Percentiles rank a stretch among this genome's conserved stretches.
These are phyloP conservation scores for Metschnikowia kofuensis DNA, from an alignment of 805 yeast species.

Conservation along the genomic window DNA sequence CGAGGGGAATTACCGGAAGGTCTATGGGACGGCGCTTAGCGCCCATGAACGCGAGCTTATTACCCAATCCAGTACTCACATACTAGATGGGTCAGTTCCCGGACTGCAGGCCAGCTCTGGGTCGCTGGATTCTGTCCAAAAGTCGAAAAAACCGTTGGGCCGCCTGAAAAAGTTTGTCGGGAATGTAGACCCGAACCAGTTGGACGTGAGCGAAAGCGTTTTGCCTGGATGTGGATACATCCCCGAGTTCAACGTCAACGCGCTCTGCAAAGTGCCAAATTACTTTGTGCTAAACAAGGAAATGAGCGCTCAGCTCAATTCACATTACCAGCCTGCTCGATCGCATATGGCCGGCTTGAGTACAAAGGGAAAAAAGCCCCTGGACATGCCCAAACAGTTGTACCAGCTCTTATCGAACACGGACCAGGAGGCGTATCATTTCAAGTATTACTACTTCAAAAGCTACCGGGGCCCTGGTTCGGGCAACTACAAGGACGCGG, in stretches of 20 bases:
- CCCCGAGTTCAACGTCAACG: constrained; percentile 40
- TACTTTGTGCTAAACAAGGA: constrained; percentile 35
- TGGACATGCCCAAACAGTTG: constrained; percentile 31
- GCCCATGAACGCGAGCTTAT: constrained; percentile 35
- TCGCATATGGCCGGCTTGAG: constrained; percentile 10
- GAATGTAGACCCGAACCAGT: constrained; percentile 36
- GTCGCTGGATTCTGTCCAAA: not conserved
- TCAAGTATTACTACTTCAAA: constrained; percentile 40
- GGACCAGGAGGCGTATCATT: constrained; percentile 34
- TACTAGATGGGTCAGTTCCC: not conserved
- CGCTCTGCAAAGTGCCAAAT: constrained; percentile 42
- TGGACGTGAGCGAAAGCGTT: constrained; percentile 39
- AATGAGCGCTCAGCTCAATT: constrained; percentile 21
- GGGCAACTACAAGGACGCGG: constrained; percentile 45
- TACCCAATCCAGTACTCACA: constrained; percentile 28
- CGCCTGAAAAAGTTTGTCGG: constrained; percentile 30
- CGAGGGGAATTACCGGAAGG: constrained; percentile 18
- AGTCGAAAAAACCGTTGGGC: constrained; percentile 20
- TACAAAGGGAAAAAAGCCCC: constrained; percentile 24
- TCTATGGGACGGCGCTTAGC: constrained; percentile 26
- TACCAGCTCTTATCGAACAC: constrained; percentile 34
- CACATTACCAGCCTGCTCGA: constrained; percentile 11
- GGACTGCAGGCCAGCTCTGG: not conserved
- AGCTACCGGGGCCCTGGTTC: constrained; percentile 45
- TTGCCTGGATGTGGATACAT: constrained; percentile 45